Percentiles rank a stretch among this genome's conserved stretches.
These are phyloP conservation scores for Carex myosuroides DNA, from an alignment of 176 grass and related monocot genomes.

Conservation along the genomic window DNA sequence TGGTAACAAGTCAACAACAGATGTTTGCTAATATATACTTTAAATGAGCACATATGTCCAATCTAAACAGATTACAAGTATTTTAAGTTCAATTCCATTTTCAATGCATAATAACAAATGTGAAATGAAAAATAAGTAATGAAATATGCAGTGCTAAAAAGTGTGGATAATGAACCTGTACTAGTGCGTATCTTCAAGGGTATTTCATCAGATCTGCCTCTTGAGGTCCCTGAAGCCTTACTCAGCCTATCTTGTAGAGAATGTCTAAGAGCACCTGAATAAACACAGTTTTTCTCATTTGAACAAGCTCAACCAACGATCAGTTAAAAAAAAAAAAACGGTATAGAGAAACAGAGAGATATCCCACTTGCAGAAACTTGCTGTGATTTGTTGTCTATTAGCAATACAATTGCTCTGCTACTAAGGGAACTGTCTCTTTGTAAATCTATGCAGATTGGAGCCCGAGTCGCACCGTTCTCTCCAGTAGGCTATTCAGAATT, in stretches of 20 bases:
- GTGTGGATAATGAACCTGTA: constrained; percentile 38
- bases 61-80: neutral
- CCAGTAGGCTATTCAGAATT: constrained; percentile 60
- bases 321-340: neutral
- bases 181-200: constrained; percentile 60
- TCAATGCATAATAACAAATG: neutral
- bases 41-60: neutral
- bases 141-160: neutral
- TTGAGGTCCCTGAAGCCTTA: constrained; percentile 33
- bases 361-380: constrained; percentile 80
- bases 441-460: constrained; percentile 57
- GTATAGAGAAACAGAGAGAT: constrained; percentile 4
- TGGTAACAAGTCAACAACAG: neutral
- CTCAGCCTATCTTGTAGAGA: constrained; percentile 78
- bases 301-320: neutral
- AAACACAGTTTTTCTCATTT: neutral
- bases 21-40: neutral
- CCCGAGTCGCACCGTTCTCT: constrained; percentile 81
- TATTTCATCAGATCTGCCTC: constrained; percentile 49
- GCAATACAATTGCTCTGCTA: constrained; percentile 56
- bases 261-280: constrained; percentile 72
- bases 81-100: neutral
- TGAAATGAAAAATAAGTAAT: neutral
- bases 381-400: constrained; percentile 74
- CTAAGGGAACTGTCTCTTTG: constrained; percentile 60